These are phyloP conservation scores for Oenanthe javanica DNA, from an alignment of 140 eudicot genomes.

Conservation along the genomic window DNA sequence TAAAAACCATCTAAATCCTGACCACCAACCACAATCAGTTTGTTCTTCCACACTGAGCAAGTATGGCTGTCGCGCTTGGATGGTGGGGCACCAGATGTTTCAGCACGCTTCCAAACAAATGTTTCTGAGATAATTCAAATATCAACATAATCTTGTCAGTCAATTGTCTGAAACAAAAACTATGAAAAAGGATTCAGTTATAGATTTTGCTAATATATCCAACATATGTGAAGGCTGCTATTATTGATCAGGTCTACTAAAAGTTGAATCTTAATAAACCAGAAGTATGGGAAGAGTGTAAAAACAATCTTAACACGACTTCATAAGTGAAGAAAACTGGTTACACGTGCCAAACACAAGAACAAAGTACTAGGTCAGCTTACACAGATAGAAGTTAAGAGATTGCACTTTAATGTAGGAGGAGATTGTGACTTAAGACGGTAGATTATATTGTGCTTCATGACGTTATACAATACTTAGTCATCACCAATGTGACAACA, in stretches of 20 bases:
- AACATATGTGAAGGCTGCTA: not conserved
- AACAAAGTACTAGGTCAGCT: not conserved
- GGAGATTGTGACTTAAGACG: not conserved
- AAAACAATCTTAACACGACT: not conserved
- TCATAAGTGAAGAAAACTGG: not conserved
- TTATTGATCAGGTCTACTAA: not conserved
- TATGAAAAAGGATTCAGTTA: not conserved
- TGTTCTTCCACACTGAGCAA: conserved; percentile 93
- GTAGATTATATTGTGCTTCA: not conserved
- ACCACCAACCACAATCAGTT: conserved; percentile 88
- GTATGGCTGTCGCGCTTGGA: conserved; percentile 88
- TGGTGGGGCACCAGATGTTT: conserved; percentile 82
- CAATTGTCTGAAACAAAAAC: not conserved
- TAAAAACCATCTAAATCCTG: conserved; percentile 71
- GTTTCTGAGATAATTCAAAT: conserved; percentile 46
- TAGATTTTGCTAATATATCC: not conserved
- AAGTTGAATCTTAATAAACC: not conserved
- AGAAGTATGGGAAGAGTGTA: not conserved
- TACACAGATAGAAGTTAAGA: not conserved
- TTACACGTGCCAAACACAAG: not conserved
- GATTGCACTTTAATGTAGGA: not conserved
- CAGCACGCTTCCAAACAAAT: conserved; percentile 76
- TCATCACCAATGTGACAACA: not conserved
- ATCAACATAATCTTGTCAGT: not conserved
- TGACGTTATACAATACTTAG: not conserved